These are phyloP conservation scores for Arthromyces matolae DNA, from an alignment of 768 basidiomycete species.

Conservation along the genomic window DNA sequence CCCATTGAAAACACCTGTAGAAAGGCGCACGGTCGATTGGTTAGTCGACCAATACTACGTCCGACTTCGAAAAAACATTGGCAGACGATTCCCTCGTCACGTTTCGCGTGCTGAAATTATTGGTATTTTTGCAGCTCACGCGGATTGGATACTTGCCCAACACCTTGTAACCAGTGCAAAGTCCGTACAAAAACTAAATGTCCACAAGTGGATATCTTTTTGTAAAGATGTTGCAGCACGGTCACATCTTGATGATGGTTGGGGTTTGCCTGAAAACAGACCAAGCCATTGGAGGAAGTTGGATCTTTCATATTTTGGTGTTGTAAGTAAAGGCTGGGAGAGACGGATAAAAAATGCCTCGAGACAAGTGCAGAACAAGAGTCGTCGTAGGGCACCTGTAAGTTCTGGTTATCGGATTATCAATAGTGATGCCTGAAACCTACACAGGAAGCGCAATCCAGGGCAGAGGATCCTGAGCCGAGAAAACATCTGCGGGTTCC, in stretches of 20 bases:
- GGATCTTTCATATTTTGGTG: constrained; percentile 30
- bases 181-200: constrained; percentile 33
- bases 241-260: constrained; percentile 29
- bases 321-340: constrained; percentile 27
- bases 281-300: constrained; percentile 13
- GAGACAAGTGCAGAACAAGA: constrained; percentile 5
- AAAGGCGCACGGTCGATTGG: constrained; percentile 46
- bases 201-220: constrained; percentile 47
- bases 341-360: constrained; percentile 19
- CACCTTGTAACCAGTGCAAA: constrained; percentile 30
- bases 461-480: no score
- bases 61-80: constrained; percentile 20
- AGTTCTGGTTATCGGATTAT: no score
- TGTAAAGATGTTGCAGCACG: constrained; percentile 30
- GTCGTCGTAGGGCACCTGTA: not conserved
- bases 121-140: constrained; percentile 49
- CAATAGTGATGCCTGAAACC: no score
- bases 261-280: constrained; percentile 32
- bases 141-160: constrained; percentile 56
- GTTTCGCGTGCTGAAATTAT: constrained; percentile 50
- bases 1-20: constrained; percentile 24
- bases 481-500: no score
- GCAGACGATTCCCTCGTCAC: constrained; percentile 41
- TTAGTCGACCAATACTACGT: constrained; percentile 41
- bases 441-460: no score